Conservation (phyloP, 345 rosid species). For the Nasturtium officinale region DNA sequence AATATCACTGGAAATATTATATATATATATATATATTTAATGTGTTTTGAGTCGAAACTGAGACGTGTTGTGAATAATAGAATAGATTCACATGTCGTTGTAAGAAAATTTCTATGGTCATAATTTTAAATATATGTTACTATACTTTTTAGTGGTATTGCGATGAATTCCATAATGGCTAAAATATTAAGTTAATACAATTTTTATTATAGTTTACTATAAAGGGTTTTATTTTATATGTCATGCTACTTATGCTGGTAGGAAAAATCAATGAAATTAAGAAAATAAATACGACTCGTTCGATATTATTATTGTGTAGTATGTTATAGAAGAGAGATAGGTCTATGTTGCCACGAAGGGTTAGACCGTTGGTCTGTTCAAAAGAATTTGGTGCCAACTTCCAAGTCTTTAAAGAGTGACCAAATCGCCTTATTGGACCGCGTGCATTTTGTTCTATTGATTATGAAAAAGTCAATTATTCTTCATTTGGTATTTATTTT, state of each 20-base stretch:
- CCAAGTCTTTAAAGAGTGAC: slow-evolving; percentile 28
- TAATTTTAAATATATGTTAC: not conserved
- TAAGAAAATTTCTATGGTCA: not conserved
- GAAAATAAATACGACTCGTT: not conserved
- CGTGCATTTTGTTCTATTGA: not conserved
- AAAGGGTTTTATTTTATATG: not conserved
- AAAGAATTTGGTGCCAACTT: not conserved
- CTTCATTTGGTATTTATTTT: not conserved
- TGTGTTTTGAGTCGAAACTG: not conserved
- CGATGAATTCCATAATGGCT: not conserved
- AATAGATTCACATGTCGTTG: too few species aligned
- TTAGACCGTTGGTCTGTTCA: slow-evolving; percentile 19
- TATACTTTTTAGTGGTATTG: not conserved
- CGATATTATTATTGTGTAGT: not conserved
- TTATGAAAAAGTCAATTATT: slow-evolving; percentile 15
- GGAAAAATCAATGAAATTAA: not conserved
- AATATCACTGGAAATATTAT: too few species aligned
- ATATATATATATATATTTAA: not conserved
- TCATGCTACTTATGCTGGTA: not conserved
- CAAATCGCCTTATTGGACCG: slow-evolving; percentile 36
- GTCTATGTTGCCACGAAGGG: slow-evolving; percentile 27
- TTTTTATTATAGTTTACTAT: not conserved
- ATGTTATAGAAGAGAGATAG: slow-evolving; percentile 18
- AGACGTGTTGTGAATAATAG: slow-evolving; percentile 24
- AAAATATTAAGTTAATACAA: not conserved